Base-by-base conservation (phyloP, 177 flowering plant species). In the Telopea speciosissima region DNA sequence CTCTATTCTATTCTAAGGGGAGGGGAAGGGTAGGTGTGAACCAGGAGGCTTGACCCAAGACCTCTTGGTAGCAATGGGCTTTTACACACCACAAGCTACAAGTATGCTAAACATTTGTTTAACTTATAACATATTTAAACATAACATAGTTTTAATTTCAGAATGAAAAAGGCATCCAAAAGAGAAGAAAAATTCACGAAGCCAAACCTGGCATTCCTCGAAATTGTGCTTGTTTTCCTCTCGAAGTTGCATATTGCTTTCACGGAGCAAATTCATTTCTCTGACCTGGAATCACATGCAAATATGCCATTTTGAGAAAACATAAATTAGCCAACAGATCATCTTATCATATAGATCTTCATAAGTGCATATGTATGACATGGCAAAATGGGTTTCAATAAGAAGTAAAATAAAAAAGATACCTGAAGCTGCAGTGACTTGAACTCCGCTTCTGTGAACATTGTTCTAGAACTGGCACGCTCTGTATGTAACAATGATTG, bases 211-310 rank as follows among this genome's bases (percentile, higher is more conserved):
- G 71, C 97, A 90, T 65, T 95, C 97, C 70, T 95, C 95, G 77
- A 95, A 90, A 77, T 92, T 92, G 72, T 91, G 86, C 73, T 85
- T 86, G 79, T 91, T 95, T 76, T 95, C 99, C 79, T 91, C 97
- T 73, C 97, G 83, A 21, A 95, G 94, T 74, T 95, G 99, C 74
- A 81, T 68, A 71, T 95, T 95, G 79, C 99, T 95, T 81, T 95
- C 99, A 63, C 99, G 92, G 70, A 95, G 96, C 81, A 95, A 79
- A 70, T 83, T 93, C 76, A 92, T 77, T 74, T 95, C 97, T 62
- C 86, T 85, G 66, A 90, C 86, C 97, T 91, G 83, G 52, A 69
- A 72, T 40, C 56, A n/a, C 22, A 76, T 19, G 7, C 10, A 36
- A 8, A 40, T 44, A 33, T 6, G 33, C 31, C 1, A 36, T 36